phyloP scores from a whole-genome alignment of 495 filamentous ascomycete genomes.

The Tuber umbilicatum region DNA sequence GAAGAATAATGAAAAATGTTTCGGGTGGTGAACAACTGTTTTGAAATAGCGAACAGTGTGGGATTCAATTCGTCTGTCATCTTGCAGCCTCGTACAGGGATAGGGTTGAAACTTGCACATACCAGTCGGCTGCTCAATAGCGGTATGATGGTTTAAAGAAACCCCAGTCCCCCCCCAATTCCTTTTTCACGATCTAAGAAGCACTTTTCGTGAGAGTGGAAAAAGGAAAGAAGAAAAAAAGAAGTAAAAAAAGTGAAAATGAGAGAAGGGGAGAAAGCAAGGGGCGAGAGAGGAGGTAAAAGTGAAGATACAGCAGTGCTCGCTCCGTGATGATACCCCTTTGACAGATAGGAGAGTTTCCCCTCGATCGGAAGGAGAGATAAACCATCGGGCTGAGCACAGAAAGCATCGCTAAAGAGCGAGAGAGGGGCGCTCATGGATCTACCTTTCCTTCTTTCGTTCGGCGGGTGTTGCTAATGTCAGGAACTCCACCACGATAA shows the following conservation, averaged over 20 bases:
- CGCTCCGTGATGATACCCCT: not conserved
- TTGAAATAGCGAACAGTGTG: not conserved
- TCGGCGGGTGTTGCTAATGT: not conserved
- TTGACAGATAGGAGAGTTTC: not conserved
- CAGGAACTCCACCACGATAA: not conserved
- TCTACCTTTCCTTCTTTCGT: not conserved
- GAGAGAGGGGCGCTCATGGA: not conserved
- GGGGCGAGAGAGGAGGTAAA: not conserved
- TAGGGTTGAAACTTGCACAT: not conserved
- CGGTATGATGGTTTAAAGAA: not conserved
- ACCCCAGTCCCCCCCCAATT: not conserved
- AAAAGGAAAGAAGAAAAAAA: not conserved
- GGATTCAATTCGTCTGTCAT: slow-evolving; percentile 3
- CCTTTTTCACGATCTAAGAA: not conserved
- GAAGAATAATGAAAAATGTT: slow-evolving; percentile 3
- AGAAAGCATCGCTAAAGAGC: not conserved
- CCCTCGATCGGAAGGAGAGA: not conserved
- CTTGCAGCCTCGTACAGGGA: not conserved
- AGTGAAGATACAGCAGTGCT: not conserved
- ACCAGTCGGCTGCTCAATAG: not conserved
- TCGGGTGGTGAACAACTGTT: not conserved
- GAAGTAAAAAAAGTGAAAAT: not conserved
- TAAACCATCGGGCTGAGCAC: not conserved
- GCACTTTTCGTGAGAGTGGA: not conserved
- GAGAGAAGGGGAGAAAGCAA: not conserved